These are phyloP conservation scores for Trichophyton rubrum DNA, from an alignment of 2,329 filamentous ascomycete genomes.

Conservation along the genomic window DNA sequence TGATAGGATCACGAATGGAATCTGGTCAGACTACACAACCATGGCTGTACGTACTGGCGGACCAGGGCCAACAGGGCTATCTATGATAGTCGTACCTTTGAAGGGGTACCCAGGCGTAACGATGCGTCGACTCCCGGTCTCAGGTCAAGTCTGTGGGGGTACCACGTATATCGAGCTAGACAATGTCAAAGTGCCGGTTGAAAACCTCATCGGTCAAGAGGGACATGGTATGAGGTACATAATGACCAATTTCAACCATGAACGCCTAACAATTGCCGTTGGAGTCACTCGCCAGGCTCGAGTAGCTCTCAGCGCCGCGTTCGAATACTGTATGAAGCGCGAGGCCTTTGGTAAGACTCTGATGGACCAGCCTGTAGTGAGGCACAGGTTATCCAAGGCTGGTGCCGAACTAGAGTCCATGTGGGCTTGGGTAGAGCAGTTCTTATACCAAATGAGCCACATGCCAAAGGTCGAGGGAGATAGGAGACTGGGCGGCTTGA, in stretches of 20 bases:
- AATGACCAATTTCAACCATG: conserved; percentile 73
- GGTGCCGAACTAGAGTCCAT: conserved; percentile 56
- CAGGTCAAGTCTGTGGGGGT: conserved; percentile 51
- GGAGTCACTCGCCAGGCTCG: conserved; percentile 50
- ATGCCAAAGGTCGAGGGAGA: conserved; percentile 39
- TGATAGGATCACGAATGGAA: conserved; percentile 54
- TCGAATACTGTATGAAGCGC: conserved; percentile 52
- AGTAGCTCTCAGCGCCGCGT: conserved; percentile 47
- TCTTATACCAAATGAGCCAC: conserved; percentile 55
- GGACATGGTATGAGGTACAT: conserved; percentile 61
- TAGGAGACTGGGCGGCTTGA: conserved; percentile 54
- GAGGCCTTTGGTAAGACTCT: conserved; percentile 57
- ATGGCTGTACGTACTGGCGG: conserved; percentile 66
- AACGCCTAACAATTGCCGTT: conserved; percentile 55
- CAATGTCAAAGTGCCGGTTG: conserved; percentile 57
- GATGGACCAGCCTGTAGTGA: conserved; percentile 62
- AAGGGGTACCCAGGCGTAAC: conserved; percentile 53
- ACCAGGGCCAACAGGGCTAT: conserved; percentile 50
- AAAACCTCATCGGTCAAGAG: conserved; percentile 58
- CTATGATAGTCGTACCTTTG: conserved; percentile 57
- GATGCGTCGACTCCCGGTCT: conserved; percentile 56
- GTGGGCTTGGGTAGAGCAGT: conserved; percentile 61
- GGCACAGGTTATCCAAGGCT: conserved; percentile 58
- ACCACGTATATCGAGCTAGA: conserved; percentile 68
- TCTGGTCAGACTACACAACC: conserved; percentile 54